Evolutionary conservation across 768 basidiomycete genomes (phyloP), one percentile per base, ranked within the genome.

Genomic region (Leccinellum rugosiceps): DNA sequence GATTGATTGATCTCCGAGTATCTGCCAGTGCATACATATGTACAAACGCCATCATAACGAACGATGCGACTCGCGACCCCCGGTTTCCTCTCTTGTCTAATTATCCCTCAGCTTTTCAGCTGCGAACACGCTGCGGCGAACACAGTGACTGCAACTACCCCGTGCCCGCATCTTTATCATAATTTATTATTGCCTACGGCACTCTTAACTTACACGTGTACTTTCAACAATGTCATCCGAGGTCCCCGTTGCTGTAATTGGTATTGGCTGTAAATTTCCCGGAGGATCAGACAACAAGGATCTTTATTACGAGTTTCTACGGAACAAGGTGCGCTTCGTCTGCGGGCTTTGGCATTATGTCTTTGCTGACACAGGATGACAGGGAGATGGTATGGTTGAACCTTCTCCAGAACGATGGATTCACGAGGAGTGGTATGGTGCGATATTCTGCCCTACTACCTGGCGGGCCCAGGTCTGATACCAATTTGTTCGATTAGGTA

Each of bases 211-310:
- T 32, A 4, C 14, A 32, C 13, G 49, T 15, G 56, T 52, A 55
- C 28, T 41, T 50, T 46, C 50, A 46, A 34, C 54, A 38, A 71
- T 71, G 69, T 71, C 70, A 30, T 63, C 70, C 31, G 59, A 70
- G 55, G 45, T 63, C 15, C 70, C 70, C 10, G 66, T 65, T 48
- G 70, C 70, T 13, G 43, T 72, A 38, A 64, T 71, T 44, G 71
- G 70, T 23, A 72, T 71, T 30, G 70, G 70, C n/a, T 70, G 71
- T 52, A 70, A 65, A 58, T 72, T 71, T 41, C 69, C 70, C 48
- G 68, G 68, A 44, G 68, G 66, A 46, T 71, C 71, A 19, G 70
- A 71, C 26, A 70, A 71, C 53, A 67, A 68, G 30, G 62, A 68
- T 9, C 30, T 70, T 17, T 71, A 65, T 32, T 70, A 72, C 31